phyloP scores from a whole-genome alignment of 1,284 basidiomycete species.

The Inonotus hispidus region DNA sequence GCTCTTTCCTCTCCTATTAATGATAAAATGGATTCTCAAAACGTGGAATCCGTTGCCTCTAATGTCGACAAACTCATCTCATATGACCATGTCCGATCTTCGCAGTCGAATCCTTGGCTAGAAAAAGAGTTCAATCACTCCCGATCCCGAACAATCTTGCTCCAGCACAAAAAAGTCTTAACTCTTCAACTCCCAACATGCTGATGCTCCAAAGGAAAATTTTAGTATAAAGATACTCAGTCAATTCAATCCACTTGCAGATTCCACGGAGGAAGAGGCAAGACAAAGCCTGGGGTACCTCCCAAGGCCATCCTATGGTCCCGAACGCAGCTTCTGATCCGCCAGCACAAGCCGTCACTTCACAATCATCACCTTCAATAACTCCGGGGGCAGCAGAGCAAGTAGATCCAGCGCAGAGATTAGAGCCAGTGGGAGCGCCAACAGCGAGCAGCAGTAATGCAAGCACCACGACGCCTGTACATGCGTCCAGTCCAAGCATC shows the following conservation, averaged over 20 bases:
- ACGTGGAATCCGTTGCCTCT: too few relatives aligned
- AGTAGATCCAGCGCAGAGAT: neutral
- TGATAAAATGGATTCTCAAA: too few relatives aligned
- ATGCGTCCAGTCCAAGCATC: slow-evolving; percentile 24
- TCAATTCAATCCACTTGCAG: slow-evolving; percentile 64
- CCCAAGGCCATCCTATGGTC: slow-evolving; percentile 46
- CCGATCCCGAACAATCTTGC: neutral
- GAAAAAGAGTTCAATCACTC: too few relatives aligned
- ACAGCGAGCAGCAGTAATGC: neutral
- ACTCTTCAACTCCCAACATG: neutral
- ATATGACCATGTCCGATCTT: neutral
- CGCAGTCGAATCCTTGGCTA: slow-evolving; percentile 1
- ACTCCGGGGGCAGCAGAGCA: slow-evolving; percentile 7
- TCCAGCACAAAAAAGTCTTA: neutral
- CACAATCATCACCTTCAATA: neutral
- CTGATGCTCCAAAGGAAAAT: neutral
- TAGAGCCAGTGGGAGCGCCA: too few relatives aligned
- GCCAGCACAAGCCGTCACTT: neutral
- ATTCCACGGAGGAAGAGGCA: slow-evolving; percentile 49
- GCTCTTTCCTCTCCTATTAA: neutral
- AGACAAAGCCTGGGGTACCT: slow-evolving; percentile 54
- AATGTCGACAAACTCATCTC: too few relatives aligned
- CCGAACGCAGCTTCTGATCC: slow-evolving; percentile 27
- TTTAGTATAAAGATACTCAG: slow-evolving; percentile 39
- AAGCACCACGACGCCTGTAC: slow-evolving; percentile 4